Conservation (phyloP, 768 basidiomycete genomes). For the Melanogaster broomeanus region DNA sequence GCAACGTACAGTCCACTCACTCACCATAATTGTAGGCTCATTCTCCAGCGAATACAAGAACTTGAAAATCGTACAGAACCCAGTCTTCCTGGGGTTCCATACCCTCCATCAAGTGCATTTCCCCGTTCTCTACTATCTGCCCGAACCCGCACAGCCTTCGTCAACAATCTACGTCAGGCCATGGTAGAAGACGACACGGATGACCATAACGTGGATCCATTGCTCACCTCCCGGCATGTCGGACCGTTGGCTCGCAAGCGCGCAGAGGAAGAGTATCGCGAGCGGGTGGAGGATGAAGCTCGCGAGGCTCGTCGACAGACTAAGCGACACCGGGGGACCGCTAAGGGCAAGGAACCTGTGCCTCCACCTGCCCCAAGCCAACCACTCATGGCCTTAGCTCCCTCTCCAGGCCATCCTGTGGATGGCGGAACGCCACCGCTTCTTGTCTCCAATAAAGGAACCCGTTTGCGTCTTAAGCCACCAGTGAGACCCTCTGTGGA, state of each 20-base stretch:
- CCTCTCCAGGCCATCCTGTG: conserved; percentile 16
- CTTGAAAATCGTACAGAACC: conserved; percentile 48
- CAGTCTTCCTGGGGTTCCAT: conserved; percentile 29
- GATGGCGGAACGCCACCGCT: conserved; percentile 29
- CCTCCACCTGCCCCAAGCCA: conserved; percentile 20
- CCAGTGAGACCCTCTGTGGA: conserved; percentile 35
- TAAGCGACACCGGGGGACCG: conserved; percentile 32
- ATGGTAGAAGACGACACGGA: conserved; percentile 45
- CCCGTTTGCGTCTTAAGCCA: conserved; percentile 51
- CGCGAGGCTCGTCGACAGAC: conserved; percentile 40
- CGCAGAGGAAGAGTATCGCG: conserved; percentile 43
- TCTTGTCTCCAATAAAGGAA: conserved; percentile 48
- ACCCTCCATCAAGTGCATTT: conserved; percentile 47
- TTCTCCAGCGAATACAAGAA: conserved; percentile 63
- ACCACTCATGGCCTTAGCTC: conserved; percentile 29
- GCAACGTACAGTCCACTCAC: conserved; percentile 3
- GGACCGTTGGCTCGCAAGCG: conserved; percentile 46
- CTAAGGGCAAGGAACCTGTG: conserved; percentile 41
- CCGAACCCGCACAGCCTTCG: conserved; percentile 45
- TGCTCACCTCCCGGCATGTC: conserved; percentile 47
- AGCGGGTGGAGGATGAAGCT: conserved; percentile 47
- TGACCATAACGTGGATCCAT: conserved; percentile 47
- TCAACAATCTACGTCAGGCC: conserved; percentile 49
- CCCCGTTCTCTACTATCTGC: conserved; percentile 48
- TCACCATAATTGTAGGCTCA: conserved; percentile 37